phyloP scores from a whole-genome alignment of 148 eudicot genomes.

The Polygonum aviculare region DNA sequence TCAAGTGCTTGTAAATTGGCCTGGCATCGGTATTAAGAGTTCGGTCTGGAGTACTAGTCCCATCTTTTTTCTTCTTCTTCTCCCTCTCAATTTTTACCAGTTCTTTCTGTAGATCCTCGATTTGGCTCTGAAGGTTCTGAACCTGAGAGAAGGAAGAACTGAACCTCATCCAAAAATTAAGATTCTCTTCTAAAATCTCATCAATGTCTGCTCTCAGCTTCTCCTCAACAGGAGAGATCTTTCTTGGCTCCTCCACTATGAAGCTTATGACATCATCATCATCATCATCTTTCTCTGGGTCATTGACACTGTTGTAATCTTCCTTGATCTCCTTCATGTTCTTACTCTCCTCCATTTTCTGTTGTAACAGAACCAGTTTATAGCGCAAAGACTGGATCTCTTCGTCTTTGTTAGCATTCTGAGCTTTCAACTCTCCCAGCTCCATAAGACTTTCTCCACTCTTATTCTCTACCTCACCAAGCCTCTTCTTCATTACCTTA shows the following conservation, averaged over 20 bases:
- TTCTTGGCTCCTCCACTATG: constrained; percentile 19
- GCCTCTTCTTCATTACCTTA: constrained; percentile 64
- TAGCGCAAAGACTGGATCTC: constrained; percentile 46
- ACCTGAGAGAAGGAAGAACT: constrained; percentile 68
- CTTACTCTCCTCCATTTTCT: constrained; percentile 22
- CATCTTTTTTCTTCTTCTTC: constrained; percentile 29
- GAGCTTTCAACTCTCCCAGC: constrained; percentile 27
- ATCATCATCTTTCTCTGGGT: constrained; percentile 23
- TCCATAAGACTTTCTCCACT: constrained; percentile 33
- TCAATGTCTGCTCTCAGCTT: constrained; percentile 64
- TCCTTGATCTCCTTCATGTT: constrained; percentile 19
- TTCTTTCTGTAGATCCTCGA: constrained; percentile 54
- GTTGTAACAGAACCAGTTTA: constrained; percentile 30
- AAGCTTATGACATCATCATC: constrained; percentile 21
- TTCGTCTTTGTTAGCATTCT: constrained; percentile 46
- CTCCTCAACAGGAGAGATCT: constrained; percentile 53
- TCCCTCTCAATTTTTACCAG: constrained; percentile 32
- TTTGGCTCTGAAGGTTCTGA: constrained; percentile 62
- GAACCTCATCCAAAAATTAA: constrained; percentile 86
- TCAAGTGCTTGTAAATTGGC: constrained; percentile 67
- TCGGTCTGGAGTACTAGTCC: constrained; percentile 21
- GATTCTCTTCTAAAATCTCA: constrained; percentile 66
- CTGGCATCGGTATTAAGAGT: constrained; percentile 41
- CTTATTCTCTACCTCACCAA: constrained; percentile 54
- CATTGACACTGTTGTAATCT: constrained; percentile 6